Base-by-base conservation (phyloP, 192 early-diverging fungal genomes). In the Dissophora globulifera region DNA sequence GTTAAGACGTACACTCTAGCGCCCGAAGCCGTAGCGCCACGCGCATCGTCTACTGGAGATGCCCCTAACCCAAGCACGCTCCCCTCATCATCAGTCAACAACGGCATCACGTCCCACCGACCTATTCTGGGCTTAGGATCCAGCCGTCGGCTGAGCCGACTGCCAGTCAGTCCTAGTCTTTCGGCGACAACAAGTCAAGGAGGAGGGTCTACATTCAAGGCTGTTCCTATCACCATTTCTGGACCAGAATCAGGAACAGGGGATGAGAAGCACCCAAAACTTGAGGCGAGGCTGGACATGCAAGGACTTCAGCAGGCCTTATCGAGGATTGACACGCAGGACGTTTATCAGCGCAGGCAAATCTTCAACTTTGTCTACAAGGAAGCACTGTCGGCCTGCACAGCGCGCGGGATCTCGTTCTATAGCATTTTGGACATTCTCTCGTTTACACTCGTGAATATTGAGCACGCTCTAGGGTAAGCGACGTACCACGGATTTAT, bases 361-460 rank as follows among this genome's bases (percentile, higher is more conserved):
- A 66, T 41, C 26, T 75, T 47, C n/a, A 75, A 75, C 17, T 32
- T 75, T 1, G 55, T 75, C 11, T 75, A 54, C 43, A 75, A 75
- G 45, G 71, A 75, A 26, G 71, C 62, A 11, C 27, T 75, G 25
- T 47, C 62, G 20, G 66, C 71, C 2, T 57, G 62, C 15, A 55
- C 57, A 4, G 15, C 57, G 2, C 54, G 71, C 27, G 71, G 71
- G 6, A 38, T 75, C 23, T 75, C 71, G 1, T 75, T 75, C 23
- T 75, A 75, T 30, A 60, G 55, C 20, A 66, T 66, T 22, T 33
- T 75, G 49, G 71, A 75, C 27, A 75, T 75, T 22, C 43, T 75
- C 1, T 75, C 71, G 31, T 66, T 66, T 25, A 65, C 62, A 8
- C 62, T 75, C 9, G 71, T 75, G 17, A 57, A 75, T 50, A 48